Base-by-base conservation (phyloP, 345 rosid species). In the Pelargonium nanum region DNA sequence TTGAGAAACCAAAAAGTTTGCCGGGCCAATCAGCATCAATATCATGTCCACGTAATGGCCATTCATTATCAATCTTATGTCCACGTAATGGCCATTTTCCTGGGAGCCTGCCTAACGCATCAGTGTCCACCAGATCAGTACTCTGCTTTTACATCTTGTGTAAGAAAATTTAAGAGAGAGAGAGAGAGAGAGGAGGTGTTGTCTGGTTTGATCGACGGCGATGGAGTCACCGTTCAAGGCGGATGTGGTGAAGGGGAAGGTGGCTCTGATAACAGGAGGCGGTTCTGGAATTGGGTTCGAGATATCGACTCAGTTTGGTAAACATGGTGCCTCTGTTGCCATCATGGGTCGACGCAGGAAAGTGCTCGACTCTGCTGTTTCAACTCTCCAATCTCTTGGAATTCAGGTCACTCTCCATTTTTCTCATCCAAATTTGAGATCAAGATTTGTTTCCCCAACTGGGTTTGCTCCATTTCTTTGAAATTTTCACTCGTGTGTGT, bases 231-330 rank as follows among this genome's bases (percentile, higher is more conserved):
- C 96, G 13, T 88, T 85, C 81, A 85, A 76, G 62, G 74, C 66
- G 19, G 79, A 77, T 69, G 57, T 76, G 6, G 56, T 85, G 56
- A 74, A 71, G 63, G 96, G 89, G 2, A 76, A 81, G 54, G 86
- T 85, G 10, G 88, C 77, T 53, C 75, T 85, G 68, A 68, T 88
- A 40, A 88, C 96, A 26, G 96, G 96, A n/a, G 96, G 92, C 12
- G 92, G 92, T 13, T 88, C 96, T 1, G 96, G 96, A 16, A 88
- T 88, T 52, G 96, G 96, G n/a, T 88, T 80, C 58, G 92, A 83
- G 82, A 80, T 88, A 62, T 75, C 83, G 8, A 69, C 77, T 50
- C 92, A 88, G 60, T 76, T 83, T 21, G 96, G 88, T 8, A 75
- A 65, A 56, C 96, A 88, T 74, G 96, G 96, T 44, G 91, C 86